phyloP scores from a whole-genome alignment of 2,329 filamentous ascomycete genomes.

The Talaromyces albobiverticillius region DNA sequence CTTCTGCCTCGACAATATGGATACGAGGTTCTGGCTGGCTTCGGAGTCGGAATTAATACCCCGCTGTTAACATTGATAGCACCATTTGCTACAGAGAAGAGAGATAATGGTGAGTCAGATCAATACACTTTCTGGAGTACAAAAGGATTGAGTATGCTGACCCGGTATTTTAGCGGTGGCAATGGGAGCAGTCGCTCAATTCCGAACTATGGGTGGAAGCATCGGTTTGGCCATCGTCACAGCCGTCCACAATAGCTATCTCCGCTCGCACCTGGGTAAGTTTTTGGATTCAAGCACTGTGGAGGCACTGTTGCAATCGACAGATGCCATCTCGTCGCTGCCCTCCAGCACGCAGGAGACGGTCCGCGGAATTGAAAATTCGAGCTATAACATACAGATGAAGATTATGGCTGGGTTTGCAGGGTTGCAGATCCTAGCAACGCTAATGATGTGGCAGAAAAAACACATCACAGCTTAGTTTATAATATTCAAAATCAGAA shows the following conservation, averaged over 20 bases:
- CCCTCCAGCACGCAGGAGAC: not conserved
- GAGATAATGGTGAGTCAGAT: not conserved
- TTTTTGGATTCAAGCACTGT: not conserved
- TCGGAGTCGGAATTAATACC: conserved; percentile 32
- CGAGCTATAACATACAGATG: conserved; percentile 1
- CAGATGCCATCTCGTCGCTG: not conserved
- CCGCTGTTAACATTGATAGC: conserved; percentile 1
- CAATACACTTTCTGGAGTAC: not conserved
- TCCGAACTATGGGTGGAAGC: conserved; percentile 16
- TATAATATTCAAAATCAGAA: no score
- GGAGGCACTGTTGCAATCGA: not conserved
- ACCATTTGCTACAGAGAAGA: conserved; percentile 1
- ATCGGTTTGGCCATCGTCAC: conserved; percentile 17
- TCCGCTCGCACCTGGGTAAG: not conserved
- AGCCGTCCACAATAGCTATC: conserved; percentile 3
- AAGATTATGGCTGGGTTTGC: conserved; percentile 11
- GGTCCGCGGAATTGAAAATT: not conserved
- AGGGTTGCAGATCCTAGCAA: conserved; percentile 12
- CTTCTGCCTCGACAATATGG: conserved; percentile 28
- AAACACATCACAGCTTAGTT: not conserved
- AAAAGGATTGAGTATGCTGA: not conserved
- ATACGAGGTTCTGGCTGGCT: conserved; percentile 35
- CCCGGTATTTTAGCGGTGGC: conserved; percentile 11
- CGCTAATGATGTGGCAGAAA: conserved; percentile 16
- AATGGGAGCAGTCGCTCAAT: conserved; percentile 17